phyloP scores from a whole-genome alignment of 2,329 filamentous ascomycete genomes.

The Aspergillus terreus region DNA sequence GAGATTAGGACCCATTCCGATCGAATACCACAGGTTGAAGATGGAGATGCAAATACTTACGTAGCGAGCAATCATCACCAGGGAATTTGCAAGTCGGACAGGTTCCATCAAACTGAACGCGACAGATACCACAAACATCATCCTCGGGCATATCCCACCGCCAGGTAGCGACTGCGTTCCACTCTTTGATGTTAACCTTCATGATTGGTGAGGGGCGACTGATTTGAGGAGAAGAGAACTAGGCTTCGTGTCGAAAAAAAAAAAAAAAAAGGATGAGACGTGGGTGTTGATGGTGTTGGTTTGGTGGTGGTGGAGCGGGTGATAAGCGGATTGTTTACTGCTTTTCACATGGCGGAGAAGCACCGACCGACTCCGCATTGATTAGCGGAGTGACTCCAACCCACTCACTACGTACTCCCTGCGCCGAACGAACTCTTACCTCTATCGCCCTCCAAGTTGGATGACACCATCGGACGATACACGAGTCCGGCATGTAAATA shows the following conservation, averaged over 20 bases:
- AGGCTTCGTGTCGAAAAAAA: background rate
- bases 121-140: constrained; percentile 97
- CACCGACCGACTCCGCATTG: constrained; percentile 13
- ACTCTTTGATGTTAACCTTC: constrained; percentile 93
- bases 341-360: constrained; percentile 11
- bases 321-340: constrained; percentile 5
- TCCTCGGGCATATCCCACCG: constrained; percentile 96
- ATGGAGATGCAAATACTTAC: constrained; percentile 51
- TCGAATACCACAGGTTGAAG: background rate
- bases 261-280: background rate
- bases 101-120: constrained; percentile 94
- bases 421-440: background rate
- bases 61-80: constrained; percentile 87
- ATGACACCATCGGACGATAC: constrained; percentile 8
- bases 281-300: background rate
- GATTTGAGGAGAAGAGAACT: background rate
- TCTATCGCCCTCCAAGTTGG: background rate
- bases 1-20: background rate
- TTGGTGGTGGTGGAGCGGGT: background rate
- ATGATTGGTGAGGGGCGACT: constrained; percentile 47
- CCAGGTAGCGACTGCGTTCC: constrained; percentile 95
- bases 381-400: background rate
- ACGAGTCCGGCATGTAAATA: constrained; percentile 26
- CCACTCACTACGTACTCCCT: background rate
- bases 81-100: constrained; percentile 98